A percentile compares a stretch with the other conserved stretches of the same genome.
Conservation (phyloP, 2,329 filamentous ascomycete species). For the Bertia moriformis region DNA sequence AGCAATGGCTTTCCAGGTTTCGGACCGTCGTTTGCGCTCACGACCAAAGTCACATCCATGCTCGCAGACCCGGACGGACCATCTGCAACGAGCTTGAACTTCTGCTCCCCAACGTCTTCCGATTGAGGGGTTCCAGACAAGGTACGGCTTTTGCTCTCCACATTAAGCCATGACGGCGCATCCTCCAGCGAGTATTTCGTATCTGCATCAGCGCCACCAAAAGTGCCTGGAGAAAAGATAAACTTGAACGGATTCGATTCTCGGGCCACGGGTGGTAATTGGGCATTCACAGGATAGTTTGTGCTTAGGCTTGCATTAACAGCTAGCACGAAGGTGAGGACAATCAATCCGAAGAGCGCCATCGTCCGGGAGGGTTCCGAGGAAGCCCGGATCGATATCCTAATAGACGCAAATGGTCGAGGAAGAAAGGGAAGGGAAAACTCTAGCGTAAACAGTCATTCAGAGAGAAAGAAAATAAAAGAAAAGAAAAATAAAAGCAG, state of each 20-base stretch:
- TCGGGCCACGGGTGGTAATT: slow-evolving; percentile 41
- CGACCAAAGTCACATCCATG: slow-evolving; percentile 36
- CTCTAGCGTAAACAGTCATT: too few species aligned
- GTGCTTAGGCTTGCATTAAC: slow-evolving; percentile 9
- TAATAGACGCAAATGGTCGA: too few species aligned
- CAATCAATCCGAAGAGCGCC: neutral
- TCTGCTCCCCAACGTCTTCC: slow-evolving; percentile 23
- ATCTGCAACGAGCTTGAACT: slow-evolving; percentile 33
- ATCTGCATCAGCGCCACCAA: slow-evolving; percentile 22
- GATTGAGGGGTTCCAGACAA: slow-evolving; percentile 33
- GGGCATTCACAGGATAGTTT: slow-evolving; percentile 42
- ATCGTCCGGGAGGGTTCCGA: neutral
- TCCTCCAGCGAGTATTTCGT: slow-evolving; percentile 31
- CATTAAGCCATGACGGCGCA: slow-evolving; percentile 37
- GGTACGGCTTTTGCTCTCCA: slow-evolving; percentile 30
- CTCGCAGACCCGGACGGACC: slow-evolving; percentile 27
- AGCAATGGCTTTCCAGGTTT: slow-evolving; percentile 18
- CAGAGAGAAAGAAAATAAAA: too few species aligned
- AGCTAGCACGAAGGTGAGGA: neutral
- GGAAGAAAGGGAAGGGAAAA: too few species aligned
- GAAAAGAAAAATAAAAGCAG: too few species aligned
- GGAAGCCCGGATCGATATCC: neutral
- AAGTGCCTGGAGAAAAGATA: slow-evolving; percentile 37
- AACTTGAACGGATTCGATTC: slow-evolving; percentile 32
- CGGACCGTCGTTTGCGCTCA: slow-evolving; percentile 22